Base-by-base conservation (phyloP, 306 rosid species). In the Cucurbita ficifolia region DNA sequence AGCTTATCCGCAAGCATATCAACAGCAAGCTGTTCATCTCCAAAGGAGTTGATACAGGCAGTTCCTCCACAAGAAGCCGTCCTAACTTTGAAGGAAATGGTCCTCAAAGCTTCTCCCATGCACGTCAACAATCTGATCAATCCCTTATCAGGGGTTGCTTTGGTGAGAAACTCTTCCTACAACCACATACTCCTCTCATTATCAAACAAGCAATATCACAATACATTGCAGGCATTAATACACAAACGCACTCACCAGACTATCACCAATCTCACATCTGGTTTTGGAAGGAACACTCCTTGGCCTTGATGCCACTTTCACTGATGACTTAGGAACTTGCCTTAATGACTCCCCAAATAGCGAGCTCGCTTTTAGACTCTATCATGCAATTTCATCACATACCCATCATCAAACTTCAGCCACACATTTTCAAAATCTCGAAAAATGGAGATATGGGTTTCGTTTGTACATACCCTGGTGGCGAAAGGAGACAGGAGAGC, bases 41-140 rank as follows among this genome's bases (percentile, higher is more conserved):
- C 99, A 70, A 95, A 95, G 82, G 96, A 55, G 74, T 95, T 95
- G 56, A 95, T 96, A 85, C 99, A 95, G 43, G 96, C 96, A 50
- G 99, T 95, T 85, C 97, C 99, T 56, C 97, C 96, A 73, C 99
- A 95, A 43, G 99, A 86, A 76, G 99, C 99, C 17, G 99, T 95
- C 82, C 88, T 95, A 76, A 95, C 99, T 89, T 95, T 95, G 81
- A 85, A 95, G 75, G 96, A 83, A 81, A 91, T 95, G 71, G 96
- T 91, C 81, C 99, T 91, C 11, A 95, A 63, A 60, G 99, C 97
- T 80, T 95, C 97, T 63, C 99, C 99, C 97, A 95, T 89, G 67
- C 89, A 85, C 72, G 76, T 58, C 86, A 94, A 21, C 95, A 94
- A 84, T 72, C 96, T 79, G 74, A 88, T 86, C 79, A 94, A 63